Evolutionary conservation across 257 asterid genomes (phyloP), one percentile per base, ranked within the genome.

Genomic region (Hygrophila difformis): DNA sequence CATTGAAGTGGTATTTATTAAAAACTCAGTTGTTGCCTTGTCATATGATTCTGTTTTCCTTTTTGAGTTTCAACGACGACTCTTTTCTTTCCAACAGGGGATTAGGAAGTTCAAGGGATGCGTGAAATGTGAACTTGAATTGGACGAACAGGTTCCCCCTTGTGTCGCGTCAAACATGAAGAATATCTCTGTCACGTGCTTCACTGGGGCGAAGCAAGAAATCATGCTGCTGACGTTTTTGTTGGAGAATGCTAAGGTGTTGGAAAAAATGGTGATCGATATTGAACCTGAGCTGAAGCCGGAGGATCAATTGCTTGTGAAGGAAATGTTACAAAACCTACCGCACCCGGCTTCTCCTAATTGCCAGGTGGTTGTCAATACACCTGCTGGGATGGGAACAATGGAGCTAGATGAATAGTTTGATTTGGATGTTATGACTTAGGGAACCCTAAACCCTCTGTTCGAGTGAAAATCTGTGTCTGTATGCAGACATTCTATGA

Each of bases 311-410:
- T 6, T 17, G 24, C n/a, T 3, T 23, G 8, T 40, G 8, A 17
- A 40, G 45, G 24, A 40, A 19, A 17, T 0, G n/a, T 40, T 40
- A 12, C 45, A 16, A 40, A 6, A 8, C 1, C 18, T 40, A n/a
- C 45, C 45, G 3, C 1, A 19, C 18, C n/a, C n/a, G n/a, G 8
- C n/a, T 23, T 40, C 45, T 16, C 7, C 16, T 6, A 16, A 4
- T 16, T 40, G 45, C 18, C 45, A 40, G n/a, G 45, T 40, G 45
- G 45, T 40, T 40, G 19, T 40, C 23, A 7, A 18, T 12, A 40
- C 19, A 17, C 4, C 19, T 4, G 45, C 7, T 39, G 20, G 44
- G n/a, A n/a, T n/a, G n/a, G n/a, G n/a, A n/a, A n/a, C n/a, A 39
- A n/a, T 0, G 7, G 12, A 33, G 2, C n/a, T 11, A 33, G 37